Evolutionary conservation across 2,329 filamentous ascomycete genomes (phyloP).

Genomic region (Falciphora oryzae): DNA sequence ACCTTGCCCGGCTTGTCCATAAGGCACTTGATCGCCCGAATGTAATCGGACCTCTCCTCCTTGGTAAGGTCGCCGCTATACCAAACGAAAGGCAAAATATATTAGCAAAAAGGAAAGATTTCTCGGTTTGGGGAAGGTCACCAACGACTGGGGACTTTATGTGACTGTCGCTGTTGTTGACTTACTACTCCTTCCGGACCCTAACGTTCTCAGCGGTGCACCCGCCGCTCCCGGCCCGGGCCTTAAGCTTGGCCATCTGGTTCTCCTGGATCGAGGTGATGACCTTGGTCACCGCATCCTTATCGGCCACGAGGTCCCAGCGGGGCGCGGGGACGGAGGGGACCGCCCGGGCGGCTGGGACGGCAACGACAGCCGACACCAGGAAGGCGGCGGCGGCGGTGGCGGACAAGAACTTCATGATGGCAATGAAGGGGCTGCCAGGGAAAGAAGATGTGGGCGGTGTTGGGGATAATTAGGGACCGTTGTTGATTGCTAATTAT

Average conservation of each 20-base stretch:
- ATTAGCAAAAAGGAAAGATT: no score
- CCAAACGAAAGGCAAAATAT: no score
- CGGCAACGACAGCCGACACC: not conserved
- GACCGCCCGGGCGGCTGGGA: not conserved
- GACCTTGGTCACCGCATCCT: not conserved
- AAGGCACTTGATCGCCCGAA: slow-evolving; percentile 32
- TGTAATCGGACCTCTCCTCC: slow-evolving; percentile 29
- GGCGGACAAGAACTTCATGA: not conserved
- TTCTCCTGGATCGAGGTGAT: not conserved
- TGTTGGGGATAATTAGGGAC: no score
- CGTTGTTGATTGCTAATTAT: no score
- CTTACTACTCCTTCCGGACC: slow-evolving; percentile 26
- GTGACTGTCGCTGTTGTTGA: not conserved
- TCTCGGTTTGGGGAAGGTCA: no score
- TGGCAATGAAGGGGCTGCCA: not conserved
- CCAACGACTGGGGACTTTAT: no score
- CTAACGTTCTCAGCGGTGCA: slow-evolving; percentile 22
- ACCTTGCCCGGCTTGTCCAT: slow-evolving; percentile 24
- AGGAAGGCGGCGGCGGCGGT: not conserved
- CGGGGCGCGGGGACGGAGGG: not conserved
- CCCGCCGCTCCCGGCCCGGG: slow-evolving; percentile 12
- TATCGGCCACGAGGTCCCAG: not conserved
- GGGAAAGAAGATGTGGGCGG: no score
- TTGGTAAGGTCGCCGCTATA: slow-evolving; percentile 25
- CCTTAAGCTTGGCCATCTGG: not conserved